Evolutionary conservation across 2,329 filamentous ascomycete species (phyloP), one percentile per base, ranked within the genome.

Genomic region (Arthroderma sp.): DNA sequence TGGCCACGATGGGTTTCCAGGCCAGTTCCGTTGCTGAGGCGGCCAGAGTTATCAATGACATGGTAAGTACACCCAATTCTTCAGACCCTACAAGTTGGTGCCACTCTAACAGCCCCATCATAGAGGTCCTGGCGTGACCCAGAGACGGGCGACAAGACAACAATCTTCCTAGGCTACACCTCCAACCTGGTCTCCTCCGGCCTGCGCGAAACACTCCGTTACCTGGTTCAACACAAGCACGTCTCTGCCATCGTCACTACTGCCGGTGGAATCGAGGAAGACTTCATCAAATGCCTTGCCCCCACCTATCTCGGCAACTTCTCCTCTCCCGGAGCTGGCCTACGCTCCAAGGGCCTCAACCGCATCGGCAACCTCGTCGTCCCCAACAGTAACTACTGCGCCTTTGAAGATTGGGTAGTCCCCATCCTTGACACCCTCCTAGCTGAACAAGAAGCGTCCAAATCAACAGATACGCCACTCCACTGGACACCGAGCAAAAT

Each of bases 121-220:
- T 67, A 85, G 88, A 81, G 89, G 68, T 80, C 81, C 58, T 97
- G 88, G 85, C 79, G 79, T 61, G 87, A 95, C 69, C 82, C 88
- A 0, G 87, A 91, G 67, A 87, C 87, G 1, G 82, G 82, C 13
- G 83, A 86, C 25, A 81, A 81, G 66, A 93, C 93, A 17, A 97
- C 93, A 60, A 91, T 98, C 65, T 97, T 98, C 73, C 82, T 98
- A 7, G 93, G 93, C 58, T 98, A 96, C 75, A 98, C 93, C 8
- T 95, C 89, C 54, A 98, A 98, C 70, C 80, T 98, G 65, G 96
- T 98, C 67, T 97, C 93, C 0, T 98, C 91, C 2, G 93, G 93
- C 7, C 81, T 98, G 31, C 83, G 93, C 56, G 91, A 95, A 63
- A 91, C 91, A 37, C 77, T 98, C 63, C 87, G 93, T 58, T 98